These are phyloP conservation scores for Amanita subjunquillea DNA, from an alignment of 768 basidiomycete genomes.

Conservation along the genomic window DNA sequence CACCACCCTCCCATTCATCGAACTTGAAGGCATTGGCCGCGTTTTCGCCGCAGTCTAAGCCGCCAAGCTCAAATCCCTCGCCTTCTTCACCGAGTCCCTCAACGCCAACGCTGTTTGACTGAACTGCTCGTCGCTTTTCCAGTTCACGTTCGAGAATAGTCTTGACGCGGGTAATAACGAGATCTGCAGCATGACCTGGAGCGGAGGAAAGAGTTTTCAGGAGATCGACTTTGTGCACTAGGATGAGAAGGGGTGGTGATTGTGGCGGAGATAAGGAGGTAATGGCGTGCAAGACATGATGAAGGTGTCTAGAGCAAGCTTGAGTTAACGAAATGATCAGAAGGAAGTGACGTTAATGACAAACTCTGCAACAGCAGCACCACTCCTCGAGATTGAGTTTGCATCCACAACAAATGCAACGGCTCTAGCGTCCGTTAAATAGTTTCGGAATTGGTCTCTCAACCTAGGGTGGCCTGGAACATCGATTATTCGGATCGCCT, in stretches of 20 bases:
- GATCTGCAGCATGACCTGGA: constrained; percentile 22
- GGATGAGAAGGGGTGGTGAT: constrained; percentile 49
- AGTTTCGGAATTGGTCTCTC: constrained; percentile 60
- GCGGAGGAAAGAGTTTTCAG: constrained; percentile 39
- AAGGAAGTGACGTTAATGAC: constrained; percentile 17
- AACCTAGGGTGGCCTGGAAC: constrained; percentile 83
- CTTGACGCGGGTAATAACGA: constrained; percentile 62
- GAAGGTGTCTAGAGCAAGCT: constrained; percentile 47
- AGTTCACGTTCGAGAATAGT: constrained; percentile 78
- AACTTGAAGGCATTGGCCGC: constrained; percentile 57
- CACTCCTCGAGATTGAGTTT: constrained; percentile 69
- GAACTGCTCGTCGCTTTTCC: constrained; percentile 61
- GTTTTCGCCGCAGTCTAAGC: constrained; percentile 56
- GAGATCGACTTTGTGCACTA: constrained; percentile 73
- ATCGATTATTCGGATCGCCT: constrained; percentile 50
- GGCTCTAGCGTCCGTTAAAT: constrained; percentile 50
- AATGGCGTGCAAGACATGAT: constrained; percentile 58
- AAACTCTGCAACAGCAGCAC: constrained; percentile 69
- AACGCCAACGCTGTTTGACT: constrained; percentile 55
- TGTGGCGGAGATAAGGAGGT: constrained; percentile 67
- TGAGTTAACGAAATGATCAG: constrained; percentile 1
- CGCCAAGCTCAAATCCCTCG: constrained; percentile 55
- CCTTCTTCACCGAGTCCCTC: constrained; percentile 70
- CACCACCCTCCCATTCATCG: constrained; percentile 77
- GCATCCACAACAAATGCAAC: constrained; percentile 76